phyloP scores from a whole-genome alignment of 345 rosid species.

The Conringia planisiliqua region DNA sequence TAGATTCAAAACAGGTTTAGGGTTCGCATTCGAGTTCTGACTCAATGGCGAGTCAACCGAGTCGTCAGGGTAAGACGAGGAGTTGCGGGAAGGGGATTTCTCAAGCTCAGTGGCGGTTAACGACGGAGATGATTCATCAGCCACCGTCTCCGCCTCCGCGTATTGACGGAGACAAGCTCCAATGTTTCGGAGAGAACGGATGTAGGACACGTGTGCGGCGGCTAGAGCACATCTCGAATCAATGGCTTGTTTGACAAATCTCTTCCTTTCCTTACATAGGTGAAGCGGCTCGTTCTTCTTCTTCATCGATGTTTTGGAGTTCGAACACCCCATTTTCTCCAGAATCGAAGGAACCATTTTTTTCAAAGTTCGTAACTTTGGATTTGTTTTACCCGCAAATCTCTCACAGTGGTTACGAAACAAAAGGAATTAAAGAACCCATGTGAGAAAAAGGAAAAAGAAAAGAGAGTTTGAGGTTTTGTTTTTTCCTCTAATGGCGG shows the following conservation, averaged over 20 bases:
- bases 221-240: slow-evolving; percentile 79
- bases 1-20: slow-evolving; percentile 40
- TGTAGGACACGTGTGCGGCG: slow-evolving; percentile 88
- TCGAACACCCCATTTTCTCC: slow-evolving; percentile 64
- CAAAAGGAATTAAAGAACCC: slow-evolving; percentile 1
- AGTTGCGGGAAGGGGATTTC: slow-evolving; percentile 67
- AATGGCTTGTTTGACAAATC: slow-evolving; percentile 69
- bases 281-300: slow-evolving; percentile 55
- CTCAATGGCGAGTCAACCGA: slow-evolving; percentile 55
- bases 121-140: slow-evolving; percentile 56
- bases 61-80: slow-evolving; percentile 49
- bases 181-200: slow-evolving; percentile 64
- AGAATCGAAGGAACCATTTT: slow-evolving; percentile 22
- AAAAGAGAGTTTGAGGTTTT: neutral
- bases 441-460: neutral
- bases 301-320: slow-evolving; percentile 50
- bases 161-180: slow-evolving; percentile 75
- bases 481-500: neutral
- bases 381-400: slow-evolving; percentile 11
- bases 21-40: slow-evolving; percentile 37
- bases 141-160: slow-evolving; percentile 64
- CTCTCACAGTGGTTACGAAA: slow-evolving; percentile 19
- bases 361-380: slow-evolving; percentile 16
- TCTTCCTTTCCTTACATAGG: slow-evolving; percentile 70
- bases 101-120: slow-evolving; percentile 66